Conservation (phyloP, 1,139 yeast genomes). For the Pichia cactophila region DNA sequence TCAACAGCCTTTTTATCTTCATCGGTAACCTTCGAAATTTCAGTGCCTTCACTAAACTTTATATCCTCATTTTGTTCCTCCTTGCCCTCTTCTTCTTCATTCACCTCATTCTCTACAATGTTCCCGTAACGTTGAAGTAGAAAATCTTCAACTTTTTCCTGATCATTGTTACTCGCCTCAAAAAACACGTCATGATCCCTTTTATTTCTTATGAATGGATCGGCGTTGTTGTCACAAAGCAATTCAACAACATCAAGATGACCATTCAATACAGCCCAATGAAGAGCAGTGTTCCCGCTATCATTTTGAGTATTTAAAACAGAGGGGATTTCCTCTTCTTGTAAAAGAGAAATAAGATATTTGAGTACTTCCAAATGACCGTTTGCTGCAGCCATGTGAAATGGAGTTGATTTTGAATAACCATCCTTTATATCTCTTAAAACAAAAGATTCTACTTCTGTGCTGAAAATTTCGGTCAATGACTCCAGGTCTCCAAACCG, state of each 20-base stretch:
- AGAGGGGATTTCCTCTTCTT: slow-evolving; percentile 36
- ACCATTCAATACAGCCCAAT: slow-evolving; percentile 93
- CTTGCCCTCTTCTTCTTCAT: slow-evolving; percentile 47
- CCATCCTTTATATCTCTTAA: slow-evolving; percentile 54
- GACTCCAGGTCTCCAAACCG: slow-evolving; percentile 81
- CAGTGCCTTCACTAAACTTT: slow-evolving; percentile 18
- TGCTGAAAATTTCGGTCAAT: slow-evolving; percentile 53
- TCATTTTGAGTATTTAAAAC: slow-evolving; percentile 53
- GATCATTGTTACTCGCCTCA: slow-evolving; percentile 76
- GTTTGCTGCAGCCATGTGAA: slow-evolving; percentile 94
- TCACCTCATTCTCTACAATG: slow-evolving; percentile 55
- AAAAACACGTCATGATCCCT: slow-evolving; percentile 78
- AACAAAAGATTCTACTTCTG: slow-evolving; percentile 46
- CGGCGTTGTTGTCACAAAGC: slow-evolving; percentile 71
- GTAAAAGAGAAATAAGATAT: slow-evolving; percentile 47
- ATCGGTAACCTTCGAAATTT: slow-evolving; percentile 13
- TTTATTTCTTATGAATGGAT: slow-evolving; percentile 68
- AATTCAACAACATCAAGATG: slow-evolving; percentile 63
- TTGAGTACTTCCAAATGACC: slow-evolving; percentile 71
- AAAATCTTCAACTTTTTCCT: slow-evolving; percentile 62
- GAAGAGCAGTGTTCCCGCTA: slow-evolving; percentile 87
- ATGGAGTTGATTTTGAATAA: slow-evolving; percentile 59
- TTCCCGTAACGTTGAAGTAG: slow-evolving; percentile 65
- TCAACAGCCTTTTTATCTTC: slow-evolving; percentile 38
- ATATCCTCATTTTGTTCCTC: slow-evolving; percentile 23